These are phyloP conservation scores for Cladosporium halotolerans DNA, from an alignment of 2,329 filamentous ascomycete species.

Conservation along the genomic window DNA sequence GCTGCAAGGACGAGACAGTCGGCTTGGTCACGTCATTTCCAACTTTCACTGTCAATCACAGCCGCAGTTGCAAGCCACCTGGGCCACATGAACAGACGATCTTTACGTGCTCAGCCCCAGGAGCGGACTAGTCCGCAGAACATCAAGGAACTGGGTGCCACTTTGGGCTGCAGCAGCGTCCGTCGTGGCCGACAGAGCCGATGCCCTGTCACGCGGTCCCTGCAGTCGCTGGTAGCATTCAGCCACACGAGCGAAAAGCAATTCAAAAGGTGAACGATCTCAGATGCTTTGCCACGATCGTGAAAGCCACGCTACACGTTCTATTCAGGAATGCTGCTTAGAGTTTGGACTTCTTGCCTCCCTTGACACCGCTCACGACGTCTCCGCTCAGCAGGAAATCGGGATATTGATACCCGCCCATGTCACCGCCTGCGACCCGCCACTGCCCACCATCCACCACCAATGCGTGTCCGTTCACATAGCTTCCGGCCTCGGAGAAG, in stretches of 20 bases:
- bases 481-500: constrained; percentile 79
- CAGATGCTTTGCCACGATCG: constrained; percentile 8
- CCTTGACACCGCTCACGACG: constrained; percentile 52
- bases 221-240: neutral
- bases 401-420: constrained; percentile 46
- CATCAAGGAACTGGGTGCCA: no score
- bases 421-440: constrained; percentile 35
- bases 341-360: constrained; percentile 52
- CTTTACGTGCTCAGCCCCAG: no score
- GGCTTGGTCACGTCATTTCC: no score
- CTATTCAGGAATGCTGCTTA: constrained; percentile 19
- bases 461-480: constrained; percentile 74
- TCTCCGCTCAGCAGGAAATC: constrained; percentile 53
- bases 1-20: no score
- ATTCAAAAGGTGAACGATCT: neutral
- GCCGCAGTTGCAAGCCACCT: no score
- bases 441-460: constrained; percentile 58
- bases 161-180: no score
- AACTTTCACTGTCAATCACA: no score
- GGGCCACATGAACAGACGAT: no score
- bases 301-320: constrained; percentile 7
- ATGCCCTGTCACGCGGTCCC: no score
- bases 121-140: no score
- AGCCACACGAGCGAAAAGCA: neutral
- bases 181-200: no score